Evolutionary conservation across 441 rosid species (phyloP), one percentile per base, ranked within the genome.

Genomic region (Corymbia citriodora): DNA sequence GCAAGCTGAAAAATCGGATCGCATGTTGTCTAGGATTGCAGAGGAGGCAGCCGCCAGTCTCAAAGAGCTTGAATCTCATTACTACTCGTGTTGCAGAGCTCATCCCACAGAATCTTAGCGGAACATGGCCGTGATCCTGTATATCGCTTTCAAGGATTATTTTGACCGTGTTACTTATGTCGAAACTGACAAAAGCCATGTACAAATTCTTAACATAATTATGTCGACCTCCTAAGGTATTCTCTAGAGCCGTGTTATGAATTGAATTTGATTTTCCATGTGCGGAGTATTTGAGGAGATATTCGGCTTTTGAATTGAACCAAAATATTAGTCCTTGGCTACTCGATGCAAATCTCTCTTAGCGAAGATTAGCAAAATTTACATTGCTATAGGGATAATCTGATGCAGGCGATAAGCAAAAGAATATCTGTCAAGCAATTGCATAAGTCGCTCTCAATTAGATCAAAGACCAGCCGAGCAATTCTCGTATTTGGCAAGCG

Each of bases 11-110:
- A 95, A 93, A 93, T 93, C 99, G 0, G 97, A 96, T 83, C 92
- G 92, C 50, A 92, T 94, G 92, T 91, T 98, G 87, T 97, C 97
- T 72, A 94, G 96, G 91, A 93, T 96, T 49, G 98, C 96, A 2
- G 98, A 97, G 90, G 97, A 95, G 93, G 98, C 98, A 49, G 96
- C 98, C 29, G 96, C 98, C 3, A 95, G 99, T 92, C 98, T 98
- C 61, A 96, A 96, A 94, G 97, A 96, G 93, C 96, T 97, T 7
- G 99, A 98, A 94, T 92, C 96, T 89, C 97, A 96, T 90, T 96
- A 95, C 91, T 96, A 96, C 91, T 96, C 98, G 91, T 98, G 36
- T 92, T 93, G 27, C 94, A 93, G 91, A 95, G 61, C 65, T 88
- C 91, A 81, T 89, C 90, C 92, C 89, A 87, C 90, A n/a, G 92